A percentile compares a stretch with the other conserved stretches of the same genome.
phyloP scores from a whole-genome alignment of 352 stramenopile species.

The Labyrinthula sp. region DNA sequence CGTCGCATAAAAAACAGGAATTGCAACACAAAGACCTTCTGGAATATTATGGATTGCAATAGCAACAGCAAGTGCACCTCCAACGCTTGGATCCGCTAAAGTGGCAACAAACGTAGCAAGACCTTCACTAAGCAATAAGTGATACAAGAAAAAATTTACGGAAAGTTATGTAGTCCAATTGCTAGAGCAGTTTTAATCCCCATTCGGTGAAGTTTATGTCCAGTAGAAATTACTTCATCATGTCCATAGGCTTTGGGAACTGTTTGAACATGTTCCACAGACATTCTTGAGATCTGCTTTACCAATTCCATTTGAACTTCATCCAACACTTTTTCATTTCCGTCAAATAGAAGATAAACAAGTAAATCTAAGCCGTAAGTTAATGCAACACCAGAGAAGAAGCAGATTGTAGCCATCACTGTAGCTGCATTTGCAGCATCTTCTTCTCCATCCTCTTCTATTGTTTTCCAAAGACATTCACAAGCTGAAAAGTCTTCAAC shows the following conservation, averaged over 20 bases:
- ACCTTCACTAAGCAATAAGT: too few species aligned
- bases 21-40: slow-evolving; percentile 73
- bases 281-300: too few species aligned
- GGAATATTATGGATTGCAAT: slow-evolving; percentile 91
- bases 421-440: background rate
- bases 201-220: slow-evolving; percentile 52
- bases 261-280: too few species aligned
- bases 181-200: slow-evolving; percentile 68
- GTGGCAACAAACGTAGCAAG: slow-evolving; percentile 76
- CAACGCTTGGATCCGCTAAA: slow-evolving; percentile 61
- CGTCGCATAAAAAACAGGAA: slow-evolving; percentile 87
- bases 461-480: slow-evolving; percentile 16
- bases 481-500: slow-evolving; percentile 20
- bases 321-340: too few species aligned
- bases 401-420: slow-evolving; percentile 19
- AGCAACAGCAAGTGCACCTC: slow-evolving; percentile 63
- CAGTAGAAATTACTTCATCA: too few species aligned
- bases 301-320: too few species aligned
- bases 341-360: slow-evolving; percentile 31
- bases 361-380: slow-evolving; percentile 26
- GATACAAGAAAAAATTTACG: too few species aligned
- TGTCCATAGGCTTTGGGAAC: too few species aligned
- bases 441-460: too few species aligned
- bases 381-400: slow-evolving; percentile 31
- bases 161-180: slow-evolving; percentile 77